Conservation (phyloP, 225 moss, liverwort and hornwort genomes). For the Pseudoscleropodium purum region DNA sequence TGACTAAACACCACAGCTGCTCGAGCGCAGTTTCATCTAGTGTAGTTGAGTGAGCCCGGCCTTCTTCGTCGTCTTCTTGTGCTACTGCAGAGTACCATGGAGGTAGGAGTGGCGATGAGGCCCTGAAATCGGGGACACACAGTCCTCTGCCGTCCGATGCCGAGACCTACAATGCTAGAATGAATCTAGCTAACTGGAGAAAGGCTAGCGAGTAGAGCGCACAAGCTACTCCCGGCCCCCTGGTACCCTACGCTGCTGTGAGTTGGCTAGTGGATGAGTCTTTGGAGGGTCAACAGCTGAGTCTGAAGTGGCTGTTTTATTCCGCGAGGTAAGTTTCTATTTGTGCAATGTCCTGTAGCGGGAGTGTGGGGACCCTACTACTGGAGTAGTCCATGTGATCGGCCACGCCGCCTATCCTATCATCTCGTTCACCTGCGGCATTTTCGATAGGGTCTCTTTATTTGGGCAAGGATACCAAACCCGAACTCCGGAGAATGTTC, state of each 20-base stretch:
- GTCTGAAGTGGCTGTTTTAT: neutral
- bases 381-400: constrained; percentile 6
- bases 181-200: neutral
- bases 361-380: neutral
- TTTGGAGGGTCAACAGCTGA: constrained; percentile 5
- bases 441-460: neutral
- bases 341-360: neutral
- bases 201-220: neutral
- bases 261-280: neutral
- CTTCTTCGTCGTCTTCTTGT: neutral
- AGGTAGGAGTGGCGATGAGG: neutral
- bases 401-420: neutral
- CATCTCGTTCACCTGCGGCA: neutral
- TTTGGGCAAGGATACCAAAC: neutral
- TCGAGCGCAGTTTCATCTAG: neutral
- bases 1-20: too few relatives aligned
- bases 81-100: neutral
- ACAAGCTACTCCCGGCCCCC: neutral
- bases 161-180: neutral
- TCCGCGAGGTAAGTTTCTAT: neutral
- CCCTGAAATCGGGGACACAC: neutral
- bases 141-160: neutral
- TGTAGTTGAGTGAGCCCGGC: neutral
- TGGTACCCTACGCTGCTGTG: neutral
- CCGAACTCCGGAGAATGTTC: neutral